These are phyloP conservation scores for Paecilomyces dactylethromorphus DNA, from an alignment of 2,329 filamentous ascomycete genomes.

Conservation along the genomic window DNA sequence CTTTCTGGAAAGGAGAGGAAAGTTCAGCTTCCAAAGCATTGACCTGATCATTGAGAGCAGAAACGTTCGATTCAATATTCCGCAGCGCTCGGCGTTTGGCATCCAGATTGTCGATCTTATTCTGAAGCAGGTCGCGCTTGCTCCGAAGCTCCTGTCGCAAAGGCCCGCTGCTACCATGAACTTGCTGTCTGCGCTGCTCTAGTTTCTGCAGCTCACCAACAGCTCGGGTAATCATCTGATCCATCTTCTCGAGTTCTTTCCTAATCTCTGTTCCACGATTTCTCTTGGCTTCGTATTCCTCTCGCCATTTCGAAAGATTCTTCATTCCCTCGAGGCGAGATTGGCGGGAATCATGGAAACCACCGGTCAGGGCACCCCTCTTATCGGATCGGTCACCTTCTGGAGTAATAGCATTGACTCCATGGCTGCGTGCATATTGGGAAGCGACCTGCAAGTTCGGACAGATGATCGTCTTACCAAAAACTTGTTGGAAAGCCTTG, in stretches of 20 bases:
- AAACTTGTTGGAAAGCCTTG: constrained; percentile 86
- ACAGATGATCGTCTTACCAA: constrained; percentile 91
- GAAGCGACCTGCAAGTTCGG: constrained; percentile 80
- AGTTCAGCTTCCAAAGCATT: constrained; percentile 74
- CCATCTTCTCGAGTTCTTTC: constrained; percentile 66
- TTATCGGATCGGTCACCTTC: constrained; percentile 95
- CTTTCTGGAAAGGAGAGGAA: constrained; percentile 84
- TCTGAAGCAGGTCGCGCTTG: constrained; percentile 69
- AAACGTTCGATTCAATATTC: constrained; percentile 67
- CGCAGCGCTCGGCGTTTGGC: constrained; percentile 59
- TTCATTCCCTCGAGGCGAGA: constrained; percentile 84
- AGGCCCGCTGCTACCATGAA: constrained; percentile 76
- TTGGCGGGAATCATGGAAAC: constrained; percentile 78
- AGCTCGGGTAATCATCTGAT: constrained; percentile 84
- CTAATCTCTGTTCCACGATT: constrained; percentile 60
- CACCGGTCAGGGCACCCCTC: constrained; percentile 89
- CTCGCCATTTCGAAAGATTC: constrained; percentile 65
- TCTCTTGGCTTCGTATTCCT: constrained; percentile 63
- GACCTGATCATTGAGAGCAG: constrained; percentile 68
- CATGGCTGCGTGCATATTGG: constrained; percentile 87
- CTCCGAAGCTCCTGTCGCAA: constrained; percentile 68
- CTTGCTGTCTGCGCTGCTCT: constrained; percentile 68
- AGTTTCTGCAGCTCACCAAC: constrained; percentile 76
- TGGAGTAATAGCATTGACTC: constrained; percentile 85
- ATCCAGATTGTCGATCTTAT: constrained; percentile 66